Conservation (phyloP, 2,329 filamentous ascomycete species). For the Calcarisporium arbuscula region DNA sequence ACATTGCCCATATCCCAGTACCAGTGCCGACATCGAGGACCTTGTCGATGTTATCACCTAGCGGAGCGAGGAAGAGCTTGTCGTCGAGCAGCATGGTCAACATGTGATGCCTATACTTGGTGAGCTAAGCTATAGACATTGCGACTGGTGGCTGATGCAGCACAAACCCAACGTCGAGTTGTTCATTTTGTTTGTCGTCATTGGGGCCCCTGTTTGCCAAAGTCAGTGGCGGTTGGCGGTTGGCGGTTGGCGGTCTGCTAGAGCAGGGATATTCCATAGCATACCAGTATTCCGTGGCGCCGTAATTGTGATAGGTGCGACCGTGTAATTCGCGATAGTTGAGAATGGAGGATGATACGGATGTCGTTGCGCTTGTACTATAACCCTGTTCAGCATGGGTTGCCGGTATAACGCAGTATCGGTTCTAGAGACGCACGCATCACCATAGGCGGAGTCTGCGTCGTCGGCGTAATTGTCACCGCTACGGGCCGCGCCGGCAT, state of each 20-base stretch:
- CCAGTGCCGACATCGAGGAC: constrained; percentile 33
- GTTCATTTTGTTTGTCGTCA: constrained; percentile 22
- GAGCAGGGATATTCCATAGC: background rate
- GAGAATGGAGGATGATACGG: constrained; percentile 24
- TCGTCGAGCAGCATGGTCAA: constrained; percentile 21
- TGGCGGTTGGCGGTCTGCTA: background rate
- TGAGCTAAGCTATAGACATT: no score
- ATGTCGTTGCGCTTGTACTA: constrained; percentile 25
- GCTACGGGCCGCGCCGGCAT: no score
- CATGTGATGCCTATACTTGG: constrained; percentile 20
- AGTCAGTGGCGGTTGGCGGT: background rate
- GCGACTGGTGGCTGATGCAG: no score
- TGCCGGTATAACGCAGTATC: no score
- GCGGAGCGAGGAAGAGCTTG: constrained; percentile 21
- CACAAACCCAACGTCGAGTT: no score
- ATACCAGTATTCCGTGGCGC: constrained; percentile 6
- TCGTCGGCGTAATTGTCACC: no score
- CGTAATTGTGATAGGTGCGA: constrained; percentile 10
- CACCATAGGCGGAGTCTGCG: no score
- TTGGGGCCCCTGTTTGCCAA: constrained; percentile 16
- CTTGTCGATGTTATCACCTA: constrained; percentile 16
- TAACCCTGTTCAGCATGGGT: no score
- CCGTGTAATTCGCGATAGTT: constrained; percentile 24
- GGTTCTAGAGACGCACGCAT: no score
- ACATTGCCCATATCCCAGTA: constrained; percentile 39